Evolutionary conservation across 257 asterid species (phyloP).

Genomic region (Linaria vulgaris): DNA sequence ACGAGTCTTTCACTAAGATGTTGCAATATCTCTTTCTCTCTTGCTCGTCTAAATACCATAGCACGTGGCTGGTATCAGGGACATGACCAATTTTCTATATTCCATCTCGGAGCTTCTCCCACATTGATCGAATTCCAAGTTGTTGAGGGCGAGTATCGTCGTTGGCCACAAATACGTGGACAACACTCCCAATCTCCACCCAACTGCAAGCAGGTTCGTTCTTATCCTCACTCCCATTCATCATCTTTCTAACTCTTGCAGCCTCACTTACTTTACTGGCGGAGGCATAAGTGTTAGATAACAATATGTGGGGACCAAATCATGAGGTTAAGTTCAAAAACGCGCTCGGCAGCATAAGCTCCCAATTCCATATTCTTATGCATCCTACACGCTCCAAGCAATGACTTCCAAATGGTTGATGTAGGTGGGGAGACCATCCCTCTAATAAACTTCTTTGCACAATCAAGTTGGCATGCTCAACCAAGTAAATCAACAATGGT

Average conservation of each 20-base stretch:
- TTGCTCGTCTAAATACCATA: constrained; percentile 60
- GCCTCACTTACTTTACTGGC: constrained; percentile 68
- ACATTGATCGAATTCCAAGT: constrained; percentile 48
- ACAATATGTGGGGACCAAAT: constrained; percentile 77
- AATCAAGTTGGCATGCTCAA: constrained; percentile 63
- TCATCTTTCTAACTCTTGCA: constrained; percentile 70
- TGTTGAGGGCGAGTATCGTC: constrained; percentile 72
- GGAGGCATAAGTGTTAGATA: constrained; percentile 71
- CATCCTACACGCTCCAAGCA: constrained; percentile 89
- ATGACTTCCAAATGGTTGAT: constrained; percentile 71
- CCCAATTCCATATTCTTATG: constrained; percentile 72
- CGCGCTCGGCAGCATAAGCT: constrained; percentile 70
- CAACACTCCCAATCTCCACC: constrained; percentile 71
- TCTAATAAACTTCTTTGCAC: constrained; percentile 56
- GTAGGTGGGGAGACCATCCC: constrained; percentile 61
- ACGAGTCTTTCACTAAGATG: constrained; percentile 81
- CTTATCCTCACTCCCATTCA: constrained; percentile 73
- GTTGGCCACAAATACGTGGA: constrained; percentile 71
- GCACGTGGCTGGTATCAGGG: constrained; percentile 72
- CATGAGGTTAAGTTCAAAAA: constrained; percentile 72
- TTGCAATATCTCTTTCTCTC: constrained; percentile 71
- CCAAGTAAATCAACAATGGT: constrained; percentile 69
- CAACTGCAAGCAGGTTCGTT: constrained; percentile 93
- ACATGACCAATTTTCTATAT: constrained; percentile 63
- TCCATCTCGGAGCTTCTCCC: constrained; percentile 56